Conservation (phyloP, 2,329 filamentous ascomycete genomes). For the Fusarium cyanostomum region DNA sequence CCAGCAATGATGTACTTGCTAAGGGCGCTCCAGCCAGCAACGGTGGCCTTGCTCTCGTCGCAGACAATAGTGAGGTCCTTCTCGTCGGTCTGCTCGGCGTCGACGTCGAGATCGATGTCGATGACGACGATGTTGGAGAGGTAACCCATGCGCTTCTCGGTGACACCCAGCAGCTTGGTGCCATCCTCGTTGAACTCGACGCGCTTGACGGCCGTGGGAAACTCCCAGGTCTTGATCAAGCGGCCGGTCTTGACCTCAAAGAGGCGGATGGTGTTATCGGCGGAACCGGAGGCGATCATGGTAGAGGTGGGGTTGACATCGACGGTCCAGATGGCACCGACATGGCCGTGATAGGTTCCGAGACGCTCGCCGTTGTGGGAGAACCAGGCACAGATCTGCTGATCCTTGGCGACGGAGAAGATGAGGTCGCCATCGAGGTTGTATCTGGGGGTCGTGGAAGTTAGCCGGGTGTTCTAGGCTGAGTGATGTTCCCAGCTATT, state of each 20-base stretch:
- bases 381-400: slow-evolving; percentile 96
- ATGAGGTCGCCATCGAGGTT: slow-evolving; percentile 96
- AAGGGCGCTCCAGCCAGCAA: slow-evolving; percentile 95
- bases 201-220: slow-evolving; percentile 95
- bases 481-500: slow-evolving; percentile 7
- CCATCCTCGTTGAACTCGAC: slow-evolving; percentile 98
- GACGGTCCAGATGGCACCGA: slow-evolving; percentile 98
- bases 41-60: slow-evolving; percentile 95
- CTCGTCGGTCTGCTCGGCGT: slow-evolving; percentile 86
- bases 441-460: slow-evolving; percentile 63
- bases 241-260: slow-evolving; percentile 96
- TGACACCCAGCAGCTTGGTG: slow-evolving; percentile 88
- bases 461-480: slow-evolving; percentile 26
- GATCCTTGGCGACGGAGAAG: slow-evolving; percentile 96
- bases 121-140: slow-evolving; percentile 93
- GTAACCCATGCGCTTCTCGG: slow-evolving; percentile 98
- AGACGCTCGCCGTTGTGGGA: slow-evolving; percentile 97
- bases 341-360: slow-evolving; percentile 95
- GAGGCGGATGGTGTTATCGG: slow-evolving; percentile 97
- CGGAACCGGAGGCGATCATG: slow-evolving; percentile 92
- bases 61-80: slow-evolving; percentile 87
- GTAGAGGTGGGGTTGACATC: slow-evolving; percentile 93
- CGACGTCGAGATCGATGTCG: slow-evolving; percentile 84
- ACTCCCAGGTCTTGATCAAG: slow-evolving; percentile 97
- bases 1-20: slow-evolving; percentile 96